Conservation (phyloP, 768 basidiomycete genomes). For the Suillus placidus region DNA sequence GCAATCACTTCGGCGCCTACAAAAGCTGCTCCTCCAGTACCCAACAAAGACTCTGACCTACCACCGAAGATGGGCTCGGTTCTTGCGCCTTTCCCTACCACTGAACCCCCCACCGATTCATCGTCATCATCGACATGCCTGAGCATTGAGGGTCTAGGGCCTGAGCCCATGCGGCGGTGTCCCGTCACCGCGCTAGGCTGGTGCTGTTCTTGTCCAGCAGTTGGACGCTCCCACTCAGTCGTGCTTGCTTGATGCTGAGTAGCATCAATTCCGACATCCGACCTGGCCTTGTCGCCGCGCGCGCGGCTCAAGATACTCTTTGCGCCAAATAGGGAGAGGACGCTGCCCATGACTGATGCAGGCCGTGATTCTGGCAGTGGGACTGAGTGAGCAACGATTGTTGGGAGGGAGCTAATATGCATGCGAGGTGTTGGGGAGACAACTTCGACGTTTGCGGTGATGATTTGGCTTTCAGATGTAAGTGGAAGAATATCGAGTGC, state of each 20-base stretch:
- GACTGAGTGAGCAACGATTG: slow-evolving; percentile 26
- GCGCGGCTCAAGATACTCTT: neutral
- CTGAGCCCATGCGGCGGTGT: neutral
- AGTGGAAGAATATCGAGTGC: slow-evolving; percentile 2
- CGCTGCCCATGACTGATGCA: slow-evolving; percentile 30
- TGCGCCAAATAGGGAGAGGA: slow-evolving; percentile 10
- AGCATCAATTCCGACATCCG: slow-evolving; percentile 27
- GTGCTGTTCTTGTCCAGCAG: slow-evolving; percentile 13
- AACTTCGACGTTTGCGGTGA: slow-evolving; percentile 17
- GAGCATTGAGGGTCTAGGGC: slow-evolving; percentile 13
- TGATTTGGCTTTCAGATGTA: slow-evolving; percentile 9
- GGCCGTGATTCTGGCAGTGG: slow-evolving; percentile 35
- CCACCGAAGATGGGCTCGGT: neutral
- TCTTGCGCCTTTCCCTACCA: neutral
- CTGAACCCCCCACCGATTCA: neutral
- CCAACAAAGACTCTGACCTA: neutral
- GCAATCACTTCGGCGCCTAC: neutral
- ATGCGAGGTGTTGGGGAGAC: slow-evolving; percentile 13
- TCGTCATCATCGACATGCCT: neutral
- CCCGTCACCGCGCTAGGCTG: slow-evolving; percentile 6
- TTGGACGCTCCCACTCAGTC: slow-evolving; percentile 6
- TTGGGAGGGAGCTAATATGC: slow-evolving; percentile 14
- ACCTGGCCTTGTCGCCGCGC: slow-evolving; percentile 21
- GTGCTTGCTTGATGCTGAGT: neutral
- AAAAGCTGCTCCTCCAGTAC: neutral